phyloP scores from a whole-genome alignment of 1,284 basidiomycete species.

The Puccinia novopanici region DNA sequence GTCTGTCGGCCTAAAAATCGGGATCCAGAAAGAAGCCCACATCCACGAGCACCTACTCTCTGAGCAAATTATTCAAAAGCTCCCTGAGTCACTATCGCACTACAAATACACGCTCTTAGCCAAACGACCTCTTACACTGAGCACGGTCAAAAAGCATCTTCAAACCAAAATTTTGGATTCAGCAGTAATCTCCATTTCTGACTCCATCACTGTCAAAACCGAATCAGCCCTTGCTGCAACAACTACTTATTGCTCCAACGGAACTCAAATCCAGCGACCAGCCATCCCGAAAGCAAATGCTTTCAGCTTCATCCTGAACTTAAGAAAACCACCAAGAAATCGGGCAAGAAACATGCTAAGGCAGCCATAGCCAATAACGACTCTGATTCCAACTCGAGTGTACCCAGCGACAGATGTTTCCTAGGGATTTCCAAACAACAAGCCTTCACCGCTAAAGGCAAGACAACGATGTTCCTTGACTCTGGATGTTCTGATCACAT shows the following conservation, averaged over 20 bases:
- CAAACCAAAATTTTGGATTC: neutral
- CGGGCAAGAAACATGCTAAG: neutral
- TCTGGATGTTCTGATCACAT: constrained; percentile 24
- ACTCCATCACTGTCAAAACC: neutral
- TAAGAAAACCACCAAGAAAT: neutral
- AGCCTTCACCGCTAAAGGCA: neutral
- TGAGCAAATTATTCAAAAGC: neutral
- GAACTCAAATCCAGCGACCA: neutral
- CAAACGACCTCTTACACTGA: neutral
- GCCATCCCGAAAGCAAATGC: neutral
- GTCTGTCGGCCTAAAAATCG: neutral
- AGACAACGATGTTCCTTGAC: neutral
- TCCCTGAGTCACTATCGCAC: neutral
- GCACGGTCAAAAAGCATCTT: neutral
- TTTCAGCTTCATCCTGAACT: neutral
- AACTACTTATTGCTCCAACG: neutral
- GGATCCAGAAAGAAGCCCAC: neutral
- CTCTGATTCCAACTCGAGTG: neutral
- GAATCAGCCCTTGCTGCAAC: neutral
- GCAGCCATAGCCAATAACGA: neutral
- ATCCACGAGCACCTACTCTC: neutral
- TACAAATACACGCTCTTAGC: neutral
- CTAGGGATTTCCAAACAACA: neutral
- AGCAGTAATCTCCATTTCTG: too few species aligned
- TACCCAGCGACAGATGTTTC: neutral